Percentiles rank a stretch among this genome's conserved stretches.
Evolutionary conservation across 1,284 basidiomycete genomes (phyloP).

Genomic region (Mycena sp.): DNA sequence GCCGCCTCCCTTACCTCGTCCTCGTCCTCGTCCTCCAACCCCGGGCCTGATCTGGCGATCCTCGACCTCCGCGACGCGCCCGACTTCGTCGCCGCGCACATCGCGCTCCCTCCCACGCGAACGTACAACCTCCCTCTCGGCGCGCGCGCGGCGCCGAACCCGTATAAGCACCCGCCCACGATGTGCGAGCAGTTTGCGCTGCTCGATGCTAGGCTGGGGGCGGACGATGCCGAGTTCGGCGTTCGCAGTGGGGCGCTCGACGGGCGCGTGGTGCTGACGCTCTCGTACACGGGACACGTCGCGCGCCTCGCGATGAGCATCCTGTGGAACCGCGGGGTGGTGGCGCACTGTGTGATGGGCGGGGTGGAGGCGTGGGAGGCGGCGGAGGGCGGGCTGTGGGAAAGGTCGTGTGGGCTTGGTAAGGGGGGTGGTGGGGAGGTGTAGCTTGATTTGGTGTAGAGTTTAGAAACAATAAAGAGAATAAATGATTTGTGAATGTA

Average conservation of each 20-base stretch:
- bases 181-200: constrained; percentile 28
- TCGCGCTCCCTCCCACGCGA: constrained; percentile 1
- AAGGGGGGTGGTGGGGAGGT: not conserved
- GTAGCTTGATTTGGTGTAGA: not conserved
- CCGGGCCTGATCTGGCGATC: constrained; percentile 25
- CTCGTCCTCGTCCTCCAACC: not conserved
- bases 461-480: no score
- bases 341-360: constrained; percentile 40
- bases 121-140: constrained; percentile 33
- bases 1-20: not conserved
- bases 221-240: constrained; percentile 37
- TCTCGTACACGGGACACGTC: constrained; percentile 40
- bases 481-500: no score
- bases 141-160: constrained; percentile 31
- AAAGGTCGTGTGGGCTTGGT: constrained; percentile 11
- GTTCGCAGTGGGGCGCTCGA: constrained; percentile 19
- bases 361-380: constrained; percentile 36
- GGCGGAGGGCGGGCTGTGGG: constrained; percentile 35
- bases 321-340: constrained; percentile 39
- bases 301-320: constrained; percentile 40
- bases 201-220: constrained; percentile 36
- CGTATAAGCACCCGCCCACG: constrained; percentile 34
- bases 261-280: constrained; percentile 36
- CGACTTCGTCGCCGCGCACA: constrained; percentile 32
- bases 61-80: constrained; percentile 35